Evolutionary conservation across 306 rosid genomes (phyloP).

Genomic region (Styphnolobium japonicum): DNA sequence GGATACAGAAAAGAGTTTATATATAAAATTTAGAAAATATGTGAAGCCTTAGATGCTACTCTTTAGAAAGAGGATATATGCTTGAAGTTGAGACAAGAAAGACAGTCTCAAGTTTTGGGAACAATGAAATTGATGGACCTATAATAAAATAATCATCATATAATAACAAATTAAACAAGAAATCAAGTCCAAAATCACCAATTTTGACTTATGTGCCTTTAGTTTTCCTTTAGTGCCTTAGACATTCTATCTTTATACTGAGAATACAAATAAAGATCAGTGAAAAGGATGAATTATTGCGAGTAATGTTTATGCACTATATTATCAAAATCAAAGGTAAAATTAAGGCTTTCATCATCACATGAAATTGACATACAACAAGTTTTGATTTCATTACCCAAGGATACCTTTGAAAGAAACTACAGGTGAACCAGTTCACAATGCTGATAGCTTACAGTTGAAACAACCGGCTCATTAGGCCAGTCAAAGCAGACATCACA

Average conservation of each 20-base stretch:
- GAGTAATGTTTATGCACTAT: background rate
- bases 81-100: conserved; percentile 1
- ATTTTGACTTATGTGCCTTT: background rate
- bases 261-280: conserved; percentile 7
- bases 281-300: background rate
- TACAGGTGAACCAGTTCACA: conserved; percentile 3
- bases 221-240: background rate
- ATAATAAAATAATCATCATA: background rate
- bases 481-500: too few relatives aligned
- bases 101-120: background rate
- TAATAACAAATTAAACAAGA: conserved; percentile 21
- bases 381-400: conserved; percentile 14
- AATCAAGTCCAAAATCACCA: background rate
- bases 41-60: conserved; percentile 3
- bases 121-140: conserved; percentile 6
- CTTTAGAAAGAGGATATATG: background rate
- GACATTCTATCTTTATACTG: background rate
- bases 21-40: background rate
- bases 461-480: conserved; percentile 13
- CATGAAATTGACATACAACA: background rate
- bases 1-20: background rate
- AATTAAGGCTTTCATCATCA: background rate
- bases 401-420: conserved; percentile 12
- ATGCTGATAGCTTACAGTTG: conserved; percentile 12
- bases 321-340: conserved; percentile 7